phyloP scores from a whole-genome alignment of 108 stramenopile species.

The Skeletonema marinoi region DNA sequence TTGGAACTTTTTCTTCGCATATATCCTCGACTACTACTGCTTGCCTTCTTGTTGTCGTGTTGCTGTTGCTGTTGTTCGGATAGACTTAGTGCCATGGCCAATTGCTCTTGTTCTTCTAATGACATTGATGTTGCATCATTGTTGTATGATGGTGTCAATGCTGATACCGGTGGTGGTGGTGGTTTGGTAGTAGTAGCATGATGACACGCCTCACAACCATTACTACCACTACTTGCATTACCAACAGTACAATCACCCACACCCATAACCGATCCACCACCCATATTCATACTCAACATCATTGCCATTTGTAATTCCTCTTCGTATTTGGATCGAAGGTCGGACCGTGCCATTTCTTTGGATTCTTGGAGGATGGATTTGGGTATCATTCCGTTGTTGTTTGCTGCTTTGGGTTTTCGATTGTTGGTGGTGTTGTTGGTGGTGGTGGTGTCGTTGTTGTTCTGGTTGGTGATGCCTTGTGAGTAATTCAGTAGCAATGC shows the following conservation, averaged over 20 bases:
- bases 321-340: constrained; percentile 18
- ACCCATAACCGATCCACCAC: constrained; percentile 43
- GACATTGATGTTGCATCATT: constrained; percentile 1
- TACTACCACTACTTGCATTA: background rate
- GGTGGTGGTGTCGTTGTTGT: background rate
- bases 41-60: background rate
- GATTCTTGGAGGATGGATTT: constrained; percentile 42
- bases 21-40: background rate
- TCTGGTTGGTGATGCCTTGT: background rate
- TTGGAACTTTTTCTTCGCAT: background rate
- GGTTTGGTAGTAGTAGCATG: background rate
- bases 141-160: background rate
- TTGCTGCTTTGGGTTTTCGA: background rate
- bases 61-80: constrained; percentile 38
- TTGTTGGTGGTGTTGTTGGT: background rate
- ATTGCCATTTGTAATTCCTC: constrained; percentile 46
- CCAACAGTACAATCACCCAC: background rate
- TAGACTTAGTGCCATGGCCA: constrained; percentile 59
- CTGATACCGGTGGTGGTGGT: background rate
- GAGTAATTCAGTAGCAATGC: background rate
- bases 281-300: constrained; percentile 41
- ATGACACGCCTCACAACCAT: background rate
- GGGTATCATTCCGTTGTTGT: constrained; percentile 18
- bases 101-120: constrained; percentile 46
- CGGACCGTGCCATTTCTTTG: constrained; percentile 12